Evolutionary conservation across 257 asterid genomes (phyloP).

Genomic region (Solanum pinnatisectum): DNA sequence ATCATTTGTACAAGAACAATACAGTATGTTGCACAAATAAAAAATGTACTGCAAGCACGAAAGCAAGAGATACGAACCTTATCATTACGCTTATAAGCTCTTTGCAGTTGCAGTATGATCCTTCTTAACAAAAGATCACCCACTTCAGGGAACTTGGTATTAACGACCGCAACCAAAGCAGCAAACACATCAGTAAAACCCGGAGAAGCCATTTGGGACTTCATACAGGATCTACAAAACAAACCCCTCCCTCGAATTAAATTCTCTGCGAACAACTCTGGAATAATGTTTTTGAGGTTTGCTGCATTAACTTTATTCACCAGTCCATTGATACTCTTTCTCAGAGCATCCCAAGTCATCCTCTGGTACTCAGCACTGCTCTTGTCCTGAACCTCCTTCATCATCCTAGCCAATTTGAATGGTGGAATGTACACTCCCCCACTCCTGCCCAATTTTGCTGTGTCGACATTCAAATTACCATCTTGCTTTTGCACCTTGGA

Average conservation of each 20-base stretch:
- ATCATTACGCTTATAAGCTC: slow-evolving; percentile 77
- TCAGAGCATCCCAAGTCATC: slow-evolving; percentile 89
- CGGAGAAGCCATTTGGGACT: slow-evolving; percentile 96
- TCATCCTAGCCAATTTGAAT: slow-evolving; percentile 66
- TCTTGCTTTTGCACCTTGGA: slow-evolving; percentile 21
- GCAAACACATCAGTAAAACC: slow-evolving; percentile 85
- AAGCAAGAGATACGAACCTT: slow-evolving; percentile 32
- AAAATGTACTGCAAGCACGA: background rate
- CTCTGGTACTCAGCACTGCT: slow-evolving; percentile 77
- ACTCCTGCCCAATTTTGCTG: slow-evolving; percentile 45
- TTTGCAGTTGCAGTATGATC: slow-evolving; percentile 61
- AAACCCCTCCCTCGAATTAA: slow-evolving; percentile 83
- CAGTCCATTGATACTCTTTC: slow-evolving; percentile 86
- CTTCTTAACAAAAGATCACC: slow-evolving; percentile 77
- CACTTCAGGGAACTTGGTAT: slow-evolving; percentile 85
- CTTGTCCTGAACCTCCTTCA: slow-evolving; percentile 73
- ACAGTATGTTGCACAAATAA: background rate
- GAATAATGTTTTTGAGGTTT: slow-evolving; percentile 72
- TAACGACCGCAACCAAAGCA: slow-evolving; percentile 77
- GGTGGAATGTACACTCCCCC: slow-evolving; percentile 94
- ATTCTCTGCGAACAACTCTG: slow-evolving; percentile 84
- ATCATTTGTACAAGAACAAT: background rate
- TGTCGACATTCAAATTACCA: slow-evolving; percentile 10
- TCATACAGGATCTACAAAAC: slow-evolving; percentile 87
- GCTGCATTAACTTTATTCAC: slow-evolving; percentile 86